Percentiles rank a stretch among this genome's conserved stretches.
Conservation (phyloP, 805 yeast species). For the Teunomyces funiuensis region DNA sequence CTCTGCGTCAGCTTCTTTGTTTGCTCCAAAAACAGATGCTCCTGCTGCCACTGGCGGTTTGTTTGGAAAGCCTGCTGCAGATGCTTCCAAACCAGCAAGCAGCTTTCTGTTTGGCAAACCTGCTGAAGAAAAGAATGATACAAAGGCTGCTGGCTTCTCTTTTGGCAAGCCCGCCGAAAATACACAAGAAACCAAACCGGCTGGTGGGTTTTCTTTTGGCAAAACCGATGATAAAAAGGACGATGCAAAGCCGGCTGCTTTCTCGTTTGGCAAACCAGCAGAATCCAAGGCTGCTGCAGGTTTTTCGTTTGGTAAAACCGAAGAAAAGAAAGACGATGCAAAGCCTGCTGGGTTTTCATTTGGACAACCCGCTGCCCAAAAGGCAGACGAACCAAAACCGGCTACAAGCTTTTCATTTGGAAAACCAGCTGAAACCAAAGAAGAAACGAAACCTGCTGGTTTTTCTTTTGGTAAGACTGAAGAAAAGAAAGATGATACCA, state of each 20-base stretch:
- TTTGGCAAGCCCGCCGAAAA: neutral
- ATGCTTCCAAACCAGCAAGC: neutral
- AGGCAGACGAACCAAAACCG: neutral
- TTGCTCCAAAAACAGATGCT: conserved; percentile 1
- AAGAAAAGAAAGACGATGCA: conserved; percentile 1
- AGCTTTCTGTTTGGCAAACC: conserved; percentile 26
- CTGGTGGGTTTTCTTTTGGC: neutral
- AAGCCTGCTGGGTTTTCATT: neutral
- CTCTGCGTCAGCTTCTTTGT: conserved; percentile 5
- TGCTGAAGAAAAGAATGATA: neutral
- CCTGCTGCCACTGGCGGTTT: conserved; percentile 18
- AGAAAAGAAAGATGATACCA: conserved; percentile 16
- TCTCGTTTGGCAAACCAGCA: conserved; percentile 7
- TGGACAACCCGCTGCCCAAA: neutral
- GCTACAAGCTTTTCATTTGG: conserved; percentile 7
- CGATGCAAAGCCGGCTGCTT: conserved; percentile 8
- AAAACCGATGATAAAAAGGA: conserved; percentile 3
- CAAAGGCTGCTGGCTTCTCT: neutral
- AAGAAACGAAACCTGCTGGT: conserved; percentile 8
- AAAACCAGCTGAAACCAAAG: conserved; percentile 14
- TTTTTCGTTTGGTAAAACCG: conserved; percentile 9
- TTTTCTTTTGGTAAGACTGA: conserved; percentile 7
- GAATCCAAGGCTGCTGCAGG: conserved; percentile 17
- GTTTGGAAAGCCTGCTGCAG: conserved; percentile 7
- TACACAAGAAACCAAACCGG: too few species aligned